A percentile compares a stretch with the other conserved stretches of the same genome.
These are phyloP conservation scores for Eustoma russellianum DNA, from an alignment of 257 asterid species.

Conservation along the genomic window DNA sequence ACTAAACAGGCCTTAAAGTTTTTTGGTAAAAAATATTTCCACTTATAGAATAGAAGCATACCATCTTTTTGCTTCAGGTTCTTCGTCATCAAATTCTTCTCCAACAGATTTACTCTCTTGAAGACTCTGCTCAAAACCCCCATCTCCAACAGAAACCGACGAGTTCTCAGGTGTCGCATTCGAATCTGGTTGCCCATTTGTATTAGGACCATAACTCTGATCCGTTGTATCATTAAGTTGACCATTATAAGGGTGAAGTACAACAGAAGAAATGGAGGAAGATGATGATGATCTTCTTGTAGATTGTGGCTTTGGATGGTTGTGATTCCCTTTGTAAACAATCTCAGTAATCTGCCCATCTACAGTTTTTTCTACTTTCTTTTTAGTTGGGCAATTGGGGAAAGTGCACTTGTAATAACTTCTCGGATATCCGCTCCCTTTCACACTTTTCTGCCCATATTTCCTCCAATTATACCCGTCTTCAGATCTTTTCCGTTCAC, in stretches of 20 bases:
- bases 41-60: slow-evolving; percentile 4
- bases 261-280: slow-evolving; percentile 28
- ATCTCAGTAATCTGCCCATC: slow-evolving; percentile 78
- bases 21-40: no score
- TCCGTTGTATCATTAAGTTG: slow-evolving; percentile 31
- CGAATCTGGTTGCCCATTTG: slow-evolving; percentile 35
- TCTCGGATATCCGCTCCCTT: slow-evolving; percentile 84
- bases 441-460: slow-evolving; percentile 87
- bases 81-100: slow-evolving; percentile 22
- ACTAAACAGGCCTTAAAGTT: no score
- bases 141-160: slow-evolving; percentile 51
- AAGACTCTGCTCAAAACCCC: slow-evolving; percentile 51
- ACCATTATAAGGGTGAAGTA: slow-evolving; percentile 20
- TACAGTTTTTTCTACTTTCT: slow-evolving; percentile 55
- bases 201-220: slow-evolving; percentile 41
- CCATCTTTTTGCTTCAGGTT: slow-evolving; percentile 33
- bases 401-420: slow-evolving; percentile 81
- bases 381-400: slow-evolving; percentile 65
- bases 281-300: slow-evolving; percentile 64
- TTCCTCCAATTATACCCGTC: slow-evolving; percentile 94
- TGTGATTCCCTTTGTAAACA: slow-evolving; percentile 65
- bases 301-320: slow-evolving; percentile 75
- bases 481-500: slow-evolving; percentile 36
- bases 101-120: slow-evolving; percentile 15
- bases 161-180: slow-evolving; percentile 63